phyloP scores from a whole-genome alignment of 1,284 basidiomycete species.

The Microbotryum intermedium region DNA sequence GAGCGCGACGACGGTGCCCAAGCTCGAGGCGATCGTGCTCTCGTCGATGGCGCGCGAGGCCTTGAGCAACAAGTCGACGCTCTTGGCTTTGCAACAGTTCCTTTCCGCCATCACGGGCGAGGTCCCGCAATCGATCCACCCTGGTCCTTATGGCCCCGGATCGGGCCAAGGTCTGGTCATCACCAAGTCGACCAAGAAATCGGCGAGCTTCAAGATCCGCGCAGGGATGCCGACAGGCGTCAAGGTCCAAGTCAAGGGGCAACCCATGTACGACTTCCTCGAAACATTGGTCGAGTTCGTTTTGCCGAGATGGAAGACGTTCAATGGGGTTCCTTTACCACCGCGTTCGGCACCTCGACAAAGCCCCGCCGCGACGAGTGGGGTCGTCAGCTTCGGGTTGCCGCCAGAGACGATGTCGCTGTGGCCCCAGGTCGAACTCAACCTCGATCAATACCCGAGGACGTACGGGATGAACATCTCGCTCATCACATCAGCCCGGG shows the following conservation, averaged over 20 bases:
- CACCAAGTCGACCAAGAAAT: constrained; percentile 64
- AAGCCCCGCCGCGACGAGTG: constrained; percentile 63
- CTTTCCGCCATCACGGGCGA: constrained; percentile 82
- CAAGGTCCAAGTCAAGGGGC: constrained; percentile 81
- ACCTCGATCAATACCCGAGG: constrained; percentile 75
- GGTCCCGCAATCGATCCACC: constrained; percentile 55
- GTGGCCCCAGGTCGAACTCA: constrained; percentile 81
- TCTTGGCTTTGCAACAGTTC: constrained; percentile 79
- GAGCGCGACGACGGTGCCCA: constrained; percentile 58
- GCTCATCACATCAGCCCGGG: constrained; percentile 75
- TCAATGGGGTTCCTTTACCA: constrained; percentile 67
- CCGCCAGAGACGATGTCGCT: constrained; percentile 74
- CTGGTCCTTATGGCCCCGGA: constrained; percentile 44
- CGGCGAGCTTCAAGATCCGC: constrained; percentile 75
- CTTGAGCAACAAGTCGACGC: constrained; percentile 55
- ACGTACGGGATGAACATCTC: constrained; percentile 82
- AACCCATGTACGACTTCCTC: constrained; percentile 89
- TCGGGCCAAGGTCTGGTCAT: constrained; percentile 66
- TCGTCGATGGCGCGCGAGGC: constrained; percentile 72
- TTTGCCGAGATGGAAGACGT: constrained; percentile 83
- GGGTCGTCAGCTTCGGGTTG: constrained; percentile 83
- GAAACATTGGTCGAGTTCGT: constrained; percentile 86
- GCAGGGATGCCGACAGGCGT: constrained; percentile 74
- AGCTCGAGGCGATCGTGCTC: constrained; percentile 73
- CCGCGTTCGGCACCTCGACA: constrained; percentile 42